phyloP scores from a whole-genome alignment of 2,329 filamentous ascomycete genomes.

The Hirsutella minnesotensis region DNA sequence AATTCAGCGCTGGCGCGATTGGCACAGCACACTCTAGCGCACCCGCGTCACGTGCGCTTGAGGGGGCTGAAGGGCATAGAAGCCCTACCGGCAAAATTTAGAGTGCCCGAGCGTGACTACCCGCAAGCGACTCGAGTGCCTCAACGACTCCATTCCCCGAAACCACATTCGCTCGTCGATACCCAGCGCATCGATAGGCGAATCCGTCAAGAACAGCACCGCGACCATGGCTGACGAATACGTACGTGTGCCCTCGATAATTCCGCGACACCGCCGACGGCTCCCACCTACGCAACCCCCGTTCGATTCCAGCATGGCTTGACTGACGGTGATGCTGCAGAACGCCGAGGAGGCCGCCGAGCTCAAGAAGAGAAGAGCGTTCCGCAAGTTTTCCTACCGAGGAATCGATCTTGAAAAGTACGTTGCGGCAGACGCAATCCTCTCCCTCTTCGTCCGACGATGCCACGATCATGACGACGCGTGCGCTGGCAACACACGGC shows the following conservation, averaged over 20 bases:
- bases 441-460: background rate
- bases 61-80: slow-evolving; percentile 24
- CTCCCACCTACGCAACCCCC: slow-evolving; percentile 6
- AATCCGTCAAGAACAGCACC: slow-evolving; percentile 30
- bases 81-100: slow-evolving; percentile 27
- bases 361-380: slow-evolving; percentile 99
- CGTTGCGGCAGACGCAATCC: slow-evolving; percentile 27
- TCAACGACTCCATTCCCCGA: slow-evolving; percentile 24
- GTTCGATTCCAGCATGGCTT: slow-evolving; percentile 3
- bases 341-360: slow-evolving; percentile 97
- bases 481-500: background rate
- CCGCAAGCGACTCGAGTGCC: slow-evolving; percentile 7
- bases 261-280: slow-evolving; percentile 14
- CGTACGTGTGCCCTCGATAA: slow-evolving; percentile 45
- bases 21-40: background rate
- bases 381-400: slow-evolving; percentile 99
- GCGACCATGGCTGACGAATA: slow-evolving; percentile 83
- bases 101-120: slow-evolving; percentile 15
- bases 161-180: slow-evolving; percentile 30
- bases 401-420: slow-evolving; percentile 99
- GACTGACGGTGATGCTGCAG: slow-evolving; percentile 35
- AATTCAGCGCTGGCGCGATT: no score
- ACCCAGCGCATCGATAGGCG: slow-evolving; percentile 29
- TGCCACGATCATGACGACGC: background rate
- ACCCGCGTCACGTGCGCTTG: slow-evolving; percentile 12